A percentile compares a stretch with the other conserved stretches of the same genome.
phyloP scores from a whole-genome alignment of 192 early-diverging fungal genomes.

The Rhizophlyctis rosea region DNA sequence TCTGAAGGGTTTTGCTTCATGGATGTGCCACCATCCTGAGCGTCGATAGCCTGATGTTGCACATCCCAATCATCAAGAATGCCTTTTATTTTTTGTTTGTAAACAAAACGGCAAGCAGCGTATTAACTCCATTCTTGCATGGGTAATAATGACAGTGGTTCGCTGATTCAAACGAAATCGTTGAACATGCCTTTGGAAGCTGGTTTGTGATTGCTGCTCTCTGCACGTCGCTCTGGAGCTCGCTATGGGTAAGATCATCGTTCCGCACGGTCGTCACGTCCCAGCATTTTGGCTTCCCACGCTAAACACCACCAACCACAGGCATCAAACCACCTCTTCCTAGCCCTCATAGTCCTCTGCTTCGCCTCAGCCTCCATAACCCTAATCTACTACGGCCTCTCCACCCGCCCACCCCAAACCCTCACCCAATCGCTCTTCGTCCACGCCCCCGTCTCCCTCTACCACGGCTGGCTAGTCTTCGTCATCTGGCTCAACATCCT shows the following conservation, averaged over 20 bases:
- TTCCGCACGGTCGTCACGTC: neutral
- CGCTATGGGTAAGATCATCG: conserved; percentile 51
- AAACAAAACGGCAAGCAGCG: too few species aligned
- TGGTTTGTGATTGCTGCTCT: conserved; percentile 62
- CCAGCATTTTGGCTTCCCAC: neutral
- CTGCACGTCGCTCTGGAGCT: conserved; percentile 57
- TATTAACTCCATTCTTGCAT: too few species aligned
- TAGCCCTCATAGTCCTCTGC: conserved; percentile 54
- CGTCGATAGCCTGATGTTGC: too few species aligned
- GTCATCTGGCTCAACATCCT: conserved; percentile 57
- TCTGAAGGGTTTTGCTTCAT: too few species aligned
- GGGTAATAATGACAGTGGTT: too few species aligned
- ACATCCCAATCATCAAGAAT: too few species aligned
- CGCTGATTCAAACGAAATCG: conserved; percentile 52
- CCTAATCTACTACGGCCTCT: conserved; percentile 44
- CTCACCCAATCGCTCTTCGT: conserved; percentile 48
- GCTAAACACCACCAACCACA: neutral
- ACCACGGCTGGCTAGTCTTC: conserved; percentile 64
- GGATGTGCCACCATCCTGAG: too few species aligned
- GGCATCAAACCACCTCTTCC: conserved; percentile 46
- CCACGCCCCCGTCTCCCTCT: conserved; percentile 64
- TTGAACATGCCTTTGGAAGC: conserved; percentile 57
- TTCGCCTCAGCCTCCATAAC: conserved; percentile 57
- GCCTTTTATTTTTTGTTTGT: too few species aligned
- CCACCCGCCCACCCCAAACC: conserved; percentile 28